Base-by-base conservation (phyloP, 75 land plant genomes). In the Azolla pinnata region DNA sequence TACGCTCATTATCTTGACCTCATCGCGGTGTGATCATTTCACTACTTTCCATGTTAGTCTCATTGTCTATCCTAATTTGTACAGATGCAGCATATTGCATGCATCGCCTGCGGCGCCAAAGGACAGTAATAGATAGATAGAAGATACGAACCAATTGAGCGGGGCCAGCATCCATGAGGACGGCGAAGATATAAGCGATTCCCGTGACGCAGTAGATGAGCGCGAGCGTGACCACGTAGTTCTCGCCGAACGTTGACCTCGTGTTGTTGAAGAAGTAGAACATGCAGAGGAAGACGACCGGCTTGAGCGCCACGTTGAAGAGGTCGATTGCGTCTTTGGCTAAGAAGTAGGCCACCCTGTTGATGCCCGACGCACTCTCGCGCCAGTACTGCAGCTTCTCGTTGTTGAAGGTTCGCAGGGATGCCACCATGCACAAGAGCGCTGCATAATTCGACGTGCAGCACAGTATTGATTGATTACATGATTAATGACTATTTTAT, bases 211-310 rank as follows among this genome's bases (percentile, higher is more conserved):
- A 88, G 66, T 91, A 91, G 1, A 84, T 80, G 25, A 91, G 79
- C 30, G 79, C 78, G 20, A 88, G 46, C 44, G 91, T 63, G 38
- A 91, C 65, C 27, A 75, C 16, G 56, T 91, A 91, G 56, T 88
- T 84, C 26, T 75, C 80, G 18, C 42, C 1, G 48, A 91, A 84
- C 10, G 85, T 68, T 33, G 97, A 91, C 56, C 95, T 80, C 25
- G 97, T 93, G 54, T 79, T 78, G 78, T 74, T 79, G 84, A 88
- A 88, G 76, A 79, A 91, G 44, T 80, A 91, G 76, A 88, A 91
- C 85, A 84, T 84, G 0, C 89, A 88, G 12, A 91, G 79, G 57
- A 81, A 91, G 44, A 91, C 85, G 49, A 91, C 21, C 27, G 95
- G 97, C 47, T 88, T 91, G 60, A 91, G 61, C 23, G 75, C 31